These are phyloP conservation scores for Biscogniauxia sp. DNA, from an alignment of 2,329 filamentous ascomycete genomes.

Conservation along the genomic window DNA sequence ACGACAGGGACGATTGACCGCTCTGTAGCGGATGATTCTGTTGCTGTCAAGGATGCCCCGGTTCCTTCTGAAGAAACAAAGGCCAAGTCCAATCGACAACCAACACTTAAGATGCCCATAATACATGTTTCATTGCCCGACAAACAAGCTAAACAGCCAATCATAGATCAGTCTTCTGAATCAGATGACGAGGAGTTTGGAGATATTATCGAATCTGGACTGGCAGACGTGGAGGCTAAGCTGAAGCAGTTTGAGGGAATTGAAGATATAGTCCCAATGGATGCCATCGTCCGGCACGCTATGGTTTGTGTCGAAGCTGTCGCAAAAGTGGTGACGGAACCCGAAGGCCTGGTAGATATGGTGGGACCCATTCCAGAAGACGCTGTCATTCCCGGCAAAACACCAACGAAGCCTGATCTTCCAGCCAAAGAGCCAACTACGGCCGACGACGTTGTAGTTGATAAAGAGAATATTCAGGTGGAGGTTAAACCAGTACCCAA, in stretches of 20 bases:
- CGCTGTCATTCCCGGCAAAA: constrained; percentile 24
- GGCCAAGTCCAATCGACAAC: constrained; percentile 3
- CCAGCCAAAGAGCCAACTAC: constrained; percentile 21
- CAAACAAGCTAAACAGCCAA: constrained; percentile 31
- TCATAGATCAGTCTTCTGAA: constrained; percentile 48
- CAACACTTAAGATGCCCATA: constrained; percentile 20
- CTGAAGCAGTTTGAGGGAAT: constrained; percentile 45
- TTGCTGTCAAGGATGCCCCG: constrained; percentile 8
- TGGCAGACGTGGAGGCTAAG: constrained; percentile 49
- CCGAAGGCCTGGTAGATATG: constrained; percentile 43
- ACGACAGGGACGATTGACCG: constrained; percentile 5
- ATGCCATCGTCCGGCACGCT: constrained; percentile 46
- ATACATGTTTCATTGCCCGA: constrained; percentile 40
- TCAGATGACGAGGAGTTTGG: constrained; percentile 57
- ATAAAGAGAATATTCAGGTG: constrained; percentile 2
- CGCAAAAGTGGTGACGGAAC: constrained; percentile 45
- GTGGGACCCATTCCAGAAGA: constrained; percentile 40
- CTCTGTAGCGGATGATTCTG: not conserved
- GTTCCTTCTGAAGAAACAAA: constrained; percentile 9
- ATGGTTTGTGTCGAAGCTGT: constrained; percentile 48
- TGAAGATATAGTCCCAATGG: constrained; percentile 37
- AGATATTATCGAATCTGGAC: constrained; percentile 53
- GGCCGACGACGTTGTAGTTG: constrained; percentile 2
- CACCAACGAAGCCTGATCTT: constrained; percentile 16
- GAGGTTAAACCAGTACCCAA: constrained; percentile 8